Evolutionary conservation across 192 early-diverging fungal species (phyloP), one percentile per base, ranked within the genome.

Genomic region (Coemansia sp.): DNA sequence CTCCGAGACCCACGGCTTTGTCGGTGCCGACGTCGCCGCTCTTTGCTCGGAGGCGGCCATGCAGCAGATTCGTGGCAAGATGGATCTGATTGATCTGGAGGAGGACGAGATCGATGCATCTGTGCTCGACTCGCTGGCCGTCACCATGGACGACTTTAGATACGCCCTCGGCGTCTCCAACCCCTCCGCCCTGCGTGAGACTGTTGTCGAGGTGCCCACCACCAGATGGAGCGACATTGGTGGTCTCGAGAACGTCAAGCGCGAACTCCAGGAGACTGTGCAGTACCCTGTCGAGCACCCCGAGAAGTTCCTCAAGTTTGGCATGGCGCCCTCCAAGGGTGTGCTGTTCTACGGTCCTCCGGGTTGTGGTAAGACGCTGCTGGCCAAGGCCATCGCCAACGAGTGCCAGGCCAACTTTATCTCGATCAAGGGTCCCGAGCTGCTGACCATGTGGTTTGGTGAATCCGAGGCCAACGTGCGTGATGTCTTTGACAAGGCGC

Each of bases 381-480:
- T 98, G 50, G 96, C 96, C 67, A 98, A 98, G 85, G 96, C 96
- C 14, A 97, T 98, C 71, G 96, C 96, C 55, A 97, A 94, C 75
- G 96, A 98, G 78, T 97, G 96, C 78, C 96, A 98, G 73, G 94
- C 96, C 67, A 98, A 97, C 81, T 98, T 98, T 67, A 98, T 98
- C 58, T 92, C 90, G 10, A 95, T 98, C 81, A 98, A 96, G 85
- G 96, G 95, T 50, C 96, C 96, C 24, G 96, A 99, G 75, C 80
- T 99, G 45, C 83, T 99, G 49, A 97, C 93, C 46, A 99, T 97
- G 96, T 99, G 94, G 94, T 96, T 99, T 63, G 96, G 96, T 75
- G 96, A 99, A 73, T 96, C 94, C 7, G 96, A 99, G 70, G 94
- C 95, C 53, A 97, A 97, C 60, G 96, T 97, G 33, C 93, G 96